Conservation (phyloP, 345 rosid genomes). For the Eucalyptus victrix region DNA sequence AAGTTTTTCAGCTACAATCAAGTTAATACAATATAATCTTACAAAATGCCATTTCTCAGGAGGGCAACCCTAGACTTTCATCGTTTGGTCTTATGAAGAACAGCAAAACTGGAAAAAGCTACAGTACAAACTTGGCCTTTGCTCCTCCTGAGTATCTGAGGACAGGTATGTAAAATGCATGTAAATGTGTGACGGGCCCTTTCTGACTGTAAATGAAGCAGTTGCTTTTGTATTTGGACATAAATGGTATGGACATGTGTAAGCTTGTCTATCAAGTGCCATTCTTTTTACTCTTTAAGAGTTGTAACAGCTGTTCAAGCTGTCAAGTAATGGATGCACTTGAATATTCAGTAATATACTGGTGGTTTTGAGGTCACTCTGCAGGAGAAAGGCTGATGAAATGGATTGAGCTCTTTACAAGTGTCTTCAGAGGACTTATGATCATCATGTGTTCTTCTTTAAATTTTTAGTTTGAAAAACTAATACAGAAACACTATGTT, state of each 20-base stretch:
- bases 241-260: not conserved
- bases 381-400: not conserved
- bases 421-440: not conserved
- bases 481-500: not conserved
- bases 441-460: not conserved
- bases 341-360: not conserved
- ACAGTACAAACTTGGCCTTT: slow-evolving; percentile 89
- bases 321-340: not conserved
- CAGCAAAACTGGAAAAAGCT: slow-evolving; percentile 92
- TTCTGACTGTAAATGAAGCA: not conserved
- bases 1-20: not conserved
- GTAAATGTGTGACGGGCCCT: not conserved
- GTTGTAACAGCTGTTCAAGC: not conserved
- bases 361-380: not conserved
- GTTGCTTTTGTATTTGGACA: not conserved
- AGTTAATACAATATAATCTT: not conserved
- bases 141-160: slow-evolving; percentile 96
- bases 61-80: slow-evolving; percentile 87
- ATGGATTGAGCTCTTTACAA: not conserved
- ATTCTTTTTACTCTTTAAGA: not conserved
- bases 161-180: slow-evolving; percentile 36
- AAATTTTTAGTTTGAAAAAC: not conserved
- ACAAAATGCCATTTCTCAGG: slow-evolving; percentile 25
- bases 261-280: not conserved
- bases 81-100: slow-evolving; percentile 94